Evolutionary conservation across 176 grass and related monocot genomes (phyloP).

Genomic region (Carex myosuroides): DNA sequence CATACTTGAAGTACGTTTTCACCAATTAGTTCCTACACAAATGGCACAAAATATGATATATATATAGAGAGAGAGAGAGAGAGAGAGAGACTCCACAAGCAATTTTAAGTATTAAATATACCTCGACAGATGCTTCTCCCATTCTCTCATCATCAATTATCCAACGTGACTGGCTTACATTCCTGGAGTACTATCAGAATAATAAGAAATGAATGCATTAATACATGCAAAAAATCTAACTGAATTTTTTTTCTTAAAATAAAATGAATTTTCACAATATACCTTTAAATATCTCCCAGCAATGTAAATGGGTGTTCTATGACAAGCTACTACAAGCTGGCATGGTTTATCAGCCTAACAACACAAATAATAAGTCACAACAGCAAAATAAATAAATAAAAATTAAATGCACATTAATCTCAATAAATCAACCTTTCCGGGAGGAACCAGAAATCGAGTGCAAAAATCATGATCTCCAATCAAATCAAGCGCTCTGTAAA

Average conservation of each 20-base stretch:
- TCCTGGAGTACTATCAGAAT: conserved; percentile 69
- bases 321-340: conserved; percentile 49
- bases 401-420: background rate
- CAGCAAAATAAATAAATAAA: conserved; percentile 22
- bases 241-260: background rate
- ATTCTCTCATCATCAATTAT: conserved; percentile 99
- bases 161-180: conserved; percentile 95
- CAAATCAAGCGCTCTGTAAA: conserved; percentile 52
- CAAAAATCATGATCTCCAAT: conserved; percentile 65
- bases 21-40: conserved; percentile 74
- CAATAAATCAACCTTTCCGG: conserved; percentile 49
- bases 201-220: conserved; percentile 1
- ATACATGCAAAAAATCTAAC: background rate
- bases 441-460: conserved; percentile 47
- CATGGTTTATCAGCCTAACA: conserved; percentile 58
- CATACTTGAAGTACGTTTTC: conserved; percentile 48
- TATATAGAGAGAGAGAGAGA: background rate
- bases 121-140: conserved; percentile 96
- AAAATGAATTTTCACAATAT: conserved; percentile 16
- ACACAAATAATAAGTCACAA: conserved; percentile 15
- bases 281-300: conserved; percentile 95
- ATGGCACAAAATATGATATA: background rate
- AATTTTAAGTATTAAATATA: conserved; percentile 19
- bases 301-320: conserved; percentile 67
- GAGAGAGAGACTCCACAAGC: background rate